phyloP scores from a whole-genome alignment of 495 filamentous ascomycete species.

The Neurospora sp. region DNA sequence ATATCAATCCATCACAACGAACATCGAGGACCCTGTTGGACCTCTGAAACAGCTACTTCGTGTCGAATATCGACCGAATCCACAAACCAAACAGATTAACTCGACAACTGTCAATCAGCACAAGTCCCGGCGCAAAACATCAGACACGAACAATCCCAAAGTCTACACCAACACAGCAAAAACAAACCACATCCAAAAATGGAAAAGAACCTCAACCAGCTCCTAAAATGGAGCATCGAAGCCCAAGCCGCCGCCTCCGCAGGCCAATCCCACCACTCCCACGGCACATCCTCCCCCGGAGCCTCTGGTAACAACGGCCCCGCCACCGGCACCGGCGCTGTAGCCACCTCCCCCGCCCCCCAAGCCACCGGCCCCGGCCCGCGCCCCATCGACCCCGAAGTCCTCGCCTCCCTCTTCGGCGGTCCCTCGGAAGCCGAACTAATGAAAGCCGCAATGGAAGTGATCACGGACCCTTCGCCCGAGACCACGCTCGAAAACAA shows the following conservation, averaged over 20 bases:
- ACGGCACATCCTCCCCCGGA: constrained; percentile 10
- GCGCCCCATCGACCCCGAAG: constrained; percentile 40
- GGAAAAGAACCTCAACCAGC: constrained; percentile 46
- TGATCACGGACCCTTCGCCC: constrained; percentile 51
- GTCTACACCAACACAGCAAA: background rate
- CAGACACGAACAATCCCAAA: background rate
- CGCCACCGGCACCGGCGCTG: constrained; percentile 18
- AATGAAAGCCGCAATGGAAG: constrained; percentile 74
- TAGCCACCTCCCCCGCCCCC: constrained; percentile 30
- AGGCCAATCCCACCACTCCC: constrained; percentile 35
- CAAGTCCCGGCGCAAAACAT: background rate
- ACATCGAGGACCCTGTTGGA: background rate
- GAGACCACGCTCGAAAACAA: constrained; percentile 61
- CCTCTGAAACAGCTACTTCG: background rate
- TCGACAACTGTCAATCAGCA: background rate
- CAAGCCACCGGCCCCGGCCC: constrained; percentile 12
- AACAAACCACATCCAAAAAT: constrained; percentile 17
- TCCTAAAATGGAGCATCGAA: constrained; percentile 91
- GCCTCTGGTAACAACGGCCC: constrained; percentile 3
- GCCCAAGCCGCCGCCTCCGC: constrained; percentile 41
- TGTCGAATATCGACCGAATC: background rate
- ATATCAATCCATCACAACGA: background rate
- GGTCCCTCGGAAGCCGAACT: constrained; percentile 79
- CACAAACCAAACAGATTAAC: background rate
- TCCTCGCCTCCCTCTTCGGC: constrained; percentile 61